Conservation (phyloP, 2,329 filamentous ascomycete genomes). For the Fusarium compactum region DNA sequence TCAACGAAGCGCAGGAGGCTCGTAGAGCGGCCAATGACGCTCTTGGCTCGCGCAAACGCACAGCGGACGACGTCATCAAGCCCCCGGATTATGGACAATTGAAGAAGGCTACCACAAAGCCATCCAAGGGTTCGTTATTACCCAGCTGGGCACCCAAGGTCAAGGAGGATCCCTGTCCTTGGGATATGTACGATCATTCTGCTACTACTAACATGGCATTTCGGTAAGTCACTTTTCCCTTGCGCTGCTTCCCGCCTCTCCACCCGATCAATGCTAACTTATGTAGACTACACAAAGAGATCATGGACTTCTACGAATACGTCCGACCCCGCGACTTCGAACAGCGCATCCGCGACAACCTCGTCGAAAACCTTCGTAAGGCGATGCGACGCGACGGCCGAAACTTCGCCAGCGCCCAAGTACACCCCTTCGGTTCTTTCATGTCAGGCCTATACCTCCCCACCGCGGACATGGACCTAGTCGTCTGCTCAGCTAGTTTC, state of each 20-base stretch:
- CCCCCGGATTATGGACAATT: slow-evolving; percentile 64
- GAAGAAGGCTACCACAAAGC: slow-evolving; percentile 64
- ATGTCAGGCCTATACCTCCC: slow-evolving; percentile 80
- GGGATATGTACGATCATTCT: slow-evolving; percentile 69
- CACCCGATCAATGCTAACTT: background rate
- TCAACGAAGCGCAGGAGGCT: background rate
- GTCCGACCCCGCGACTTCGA: slow-evolving; percentile 84
- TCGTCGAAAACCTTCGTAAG: slow-evolving; percentile 76
- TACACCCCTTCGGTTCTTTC: slow-evolving; percentile 91
- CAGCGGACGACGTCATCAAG: slow-evolving; percentile 75
- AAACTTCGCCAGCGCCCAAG: slow-evolving; percentile 70
- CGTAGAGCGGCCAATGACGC: slow-evolving; percentile 54
- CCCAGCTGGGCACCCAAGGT: slow-evolving; percentile 63
- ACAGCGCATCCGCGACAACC: slow-evolving; percentile 75
- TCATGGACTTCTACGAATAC: slow-evolving; percentile 88
- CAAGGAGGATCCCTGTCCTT: slow-evolving; percentile 68
- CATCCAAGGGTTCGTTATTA: slow-evolving; percentile 63
- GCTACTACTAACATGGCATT: slow-evolving; percentile 64
- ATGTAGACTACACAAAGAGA: slow-evolving; percentile 84
- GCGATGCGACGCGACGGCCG: slow-evolving; percentile 64
- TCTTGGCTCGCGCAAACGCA: slow-evolving; percentile 80
- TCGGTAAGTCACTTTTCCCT: slow-evolving; percentile 60
- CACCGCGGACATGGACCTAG: slow-evolving; percentile 93
- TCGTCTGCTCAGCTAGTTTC: slow-evolving; percentile 74
- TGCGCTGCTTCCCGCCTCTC: no score